Percentiles rank a stretch among this genome's conserved stretches.
phyloP scores from a whole-genome alignment of 192 early-diverging fungal species.

The Coemansia reversa region DNA sequence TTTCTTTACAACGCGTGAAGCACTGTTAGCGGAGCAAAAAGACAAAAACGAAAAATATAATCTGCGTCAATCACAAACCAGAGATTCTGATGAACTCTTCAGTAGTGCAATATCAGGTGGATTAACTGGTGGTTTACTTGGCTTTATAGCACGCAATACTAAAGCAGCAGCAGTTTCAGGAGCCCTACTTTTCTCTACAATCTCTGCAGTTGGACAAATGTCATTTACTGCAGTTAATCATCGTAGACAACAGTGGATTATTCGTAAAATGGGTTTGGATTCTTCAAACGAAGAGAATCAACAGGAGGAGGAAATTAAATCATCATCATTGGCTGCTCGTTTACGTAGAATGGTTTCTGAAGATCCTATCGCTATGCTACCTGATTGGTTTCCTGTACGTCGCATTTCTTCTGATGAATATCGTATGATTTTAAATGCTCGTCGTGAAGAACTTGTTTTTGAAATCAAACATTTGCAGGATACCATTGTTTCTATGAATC shows the following conservation, averaged over 20 bases:
- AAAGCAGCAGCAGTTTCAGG: conserved; percentile 56
- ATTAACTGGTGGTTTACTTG: conserved; percentile 60
- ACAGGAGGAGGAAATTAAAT: conserved; percentile 7
- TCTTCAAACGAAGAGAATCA: neutral
- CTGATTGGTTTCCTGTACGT: conserved; percentile 64
- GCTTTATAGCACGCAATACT: conserved; percentile 56
- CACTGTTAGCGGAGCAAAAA: conserved; percentile 60
- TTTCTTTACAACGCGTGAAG: conserved; percentile 57
- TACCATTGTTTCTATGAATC: conserved; percentile 22
- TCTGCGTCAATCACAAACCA: conserved; percentile 60
- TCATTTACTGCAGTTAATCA: conserved; percentile 43
- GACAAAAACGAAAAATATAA: conserved; percentile 54
- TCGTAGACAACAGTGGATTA: conserved; percentile 58
- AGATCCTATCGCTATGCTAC: conserved; percentile 53
- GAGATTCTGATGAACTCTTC: conserved; percentile 61
- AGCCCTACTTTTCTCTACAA: conserved; percentile 56
- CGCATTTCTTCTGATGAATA: conserved; percentile 64
- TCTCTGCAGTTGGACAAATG: conserved; percentile 57
- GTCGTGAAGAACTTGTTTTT: conserved; percentile 15
- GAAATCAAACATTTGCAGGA: conserved; percentile 23
- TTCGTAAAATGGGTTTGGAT: conserved; percentile 23
- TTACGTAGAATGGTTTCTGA: conserved; percentile 17
- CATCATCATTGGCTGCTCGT: conserved; percentile 14
- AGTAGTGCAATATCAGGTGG: conserved; percentile 63
- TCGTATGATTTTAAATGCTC: conserved; percentile 51